Evolutionary conservation across 1,139 yeast species (phyloP), one percentile per base, ranked within the genome.

Genomic region (Chernovozyma sophiae-reginae): DNA sequence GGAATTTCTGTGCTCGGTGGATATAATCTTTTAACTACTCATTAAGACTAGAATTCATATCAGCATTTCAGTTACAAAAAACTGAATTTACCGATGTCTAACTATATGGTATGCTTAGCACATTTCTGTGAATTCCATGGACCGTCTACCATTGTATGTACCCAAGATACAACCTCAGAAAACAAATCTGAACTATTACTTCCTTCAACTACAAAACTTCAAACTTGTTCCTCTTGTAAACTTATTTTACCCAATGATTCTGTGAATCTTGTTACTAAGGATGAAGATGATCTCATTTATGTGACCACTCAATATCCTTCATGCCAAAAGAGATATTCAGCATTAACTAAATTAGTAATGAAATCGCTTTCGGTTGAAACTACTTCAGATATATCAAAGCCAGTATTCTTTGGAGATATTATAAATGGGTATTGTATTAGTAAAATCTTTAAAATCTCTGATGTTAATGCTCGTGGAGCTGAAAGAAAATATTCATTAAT

Each of bases 121-220:
- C 95, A 86, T 52, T 86, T 86, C 55, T 86, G 96, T 58, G 96
- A 86, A 58, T 70, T 81, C 24, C 95, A 86, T 53, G 96, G 96
- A 0, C 95, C 96, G 0, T 71, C 82, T 14, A 73, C 81, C 33
- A 69, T 86, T n/a, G 60, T 82, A 50, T 85, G 90, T 48, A 83
- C 95, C 0, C 92, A 84, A 50, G 47, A 37, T 16, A 43, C 41
- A 18, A 31, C 47, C 0, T 33, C 39, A 13, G 43, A 45, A 23
- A 30, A 44, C 2, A 38, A 43, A 14, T 33, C 40, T 3, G 41
- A 46, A 2, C 46, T 47, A 25, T 34, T 53, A 14, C 42, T 62
- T 46, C 43, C 60, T 41, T 32, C 58, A 34, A 44, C 52, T 38
- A 42, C 73, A 44, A 49, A 60, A 43, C 46, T 72, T 25, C 77